Evolutionary conservation across 2,329 filamentous ascomycete genomes (phyloP).

Genomic region (Emmonsiellopsis sp.): DNA sequence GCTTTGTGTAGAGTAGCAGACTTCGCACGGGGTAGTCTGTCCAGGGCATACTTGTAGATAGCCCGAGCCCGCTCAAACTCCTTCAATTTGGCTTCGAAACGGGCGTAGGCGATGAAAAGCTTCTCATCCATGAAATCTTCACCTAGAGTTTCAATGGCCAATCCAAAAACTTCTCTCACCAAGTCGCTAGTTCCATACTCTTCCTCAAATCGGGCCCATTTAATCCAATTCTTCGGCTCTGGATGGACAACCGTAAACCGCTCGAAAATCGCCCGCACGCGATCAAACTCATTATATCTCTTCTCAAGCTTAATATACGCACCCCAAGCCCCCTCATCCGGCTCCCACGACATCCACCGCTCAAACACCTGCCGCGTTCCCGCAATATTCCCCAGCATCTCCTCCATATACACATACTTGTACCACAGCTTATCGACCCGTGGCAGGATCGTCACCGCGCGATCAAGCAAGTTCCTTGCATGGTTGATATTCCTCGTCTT

Average conservation of each 20-base stretch:
- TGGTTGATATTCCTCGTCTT: conserved; percentile 93
- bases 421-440: conserved; percentile 97
- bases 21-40: conserved; percentile 79
- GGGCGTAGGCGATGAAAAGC: conserved; percentile 90
- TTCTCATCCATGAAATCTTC: conserved; percentile 96
- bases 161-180: conserved; percentile 84
- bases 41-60: conserved; percentile 94
- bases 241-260: conserved; percentile 88
- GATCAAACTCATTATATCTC: conserved; percentile 81
- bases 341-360: conserved; percentile 97
- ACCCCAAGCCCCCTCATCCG: conserved; percentile 89
- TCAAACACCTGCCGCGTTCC: conserved; percentile 92
- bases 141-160: conserved; percentile 77
- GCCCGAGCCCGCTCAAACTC: conserved; percentile 88
- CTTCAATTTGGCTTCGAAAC: conserved; percentile 88
- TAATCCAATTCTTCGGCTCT: conserved; percentile 95
- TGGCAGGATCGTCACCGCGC: conserved; percentile 85
- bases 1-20: conserved; percentile 80
- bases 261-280: conserved; percentile 82
- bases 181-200: conserved; percentile 86
- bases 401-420: conserved; percentile 98
- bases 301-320: conserved; percentile 97
- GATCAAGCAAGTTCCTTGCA: conserved; percentile 85
- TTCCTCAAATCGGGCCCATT: conserved; percentile 96
- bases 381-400: conserved; percentile 89